phyloP scores from a whole-genome alignment of 306 rosid genomes.

The Acacia crassicarpa region DNA sequence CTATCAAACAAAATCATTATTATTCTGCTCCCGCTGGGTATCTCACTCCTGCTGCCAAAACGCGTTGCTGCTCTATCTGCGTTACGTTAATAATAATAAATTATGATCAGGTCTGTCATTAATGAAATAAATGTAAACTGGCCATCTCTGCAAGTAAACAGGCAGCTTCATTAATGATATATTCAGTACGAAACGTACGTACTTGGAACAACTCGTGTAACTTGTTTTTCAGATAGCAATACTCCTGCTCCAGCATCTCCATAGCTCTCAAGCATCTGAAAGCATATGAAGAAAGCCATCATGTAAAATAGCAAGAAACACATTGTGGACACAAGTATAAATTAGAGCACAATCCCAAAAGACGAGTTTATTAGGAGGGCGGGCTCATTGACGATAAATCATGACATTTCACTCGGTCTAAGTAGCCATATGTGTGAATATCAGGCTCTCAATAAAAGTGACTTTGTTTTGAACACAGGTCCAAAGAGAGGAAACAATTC shows the following conservation, averaged over 20 bases:
- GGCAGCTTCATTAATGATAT: neutral
- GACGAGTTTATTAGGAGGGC: too few species aligned
- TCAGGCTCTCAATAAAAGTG: too few species aligned
- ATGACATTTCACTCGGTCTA: too few species aligned
- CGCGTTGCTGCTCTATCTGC: slow-evolving; percentile 91
- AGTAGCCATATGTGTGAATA: too few species aligned
- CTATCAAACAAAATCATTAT: neutral
- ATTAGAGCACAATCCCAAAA: too few species aligned
- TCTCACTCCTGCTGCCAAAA: slow-evolving; percentile 78
- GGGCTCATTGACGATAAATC: too few species aligned
- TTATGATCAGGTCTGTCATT: neutral
- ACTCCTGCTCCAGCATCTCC: slow-evolving; percentile 82
- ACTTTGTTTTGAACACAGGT: too few species aligned
- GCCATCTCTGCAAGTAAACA: neutral
- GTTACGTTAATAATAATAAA: neutral
- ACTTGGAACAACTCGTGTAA: slow-evolving; percentile 85
- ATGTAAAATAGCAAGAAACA: neutral
- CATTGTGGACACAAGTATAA: too few species aligned
- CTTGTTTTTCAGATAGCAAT: slow-evolving; percentile 89
- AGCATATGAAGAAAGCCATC: slow-evolving; percentile 6
- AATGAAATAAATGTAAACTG: neutral
- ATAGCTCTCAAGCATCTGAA: slow-evolving; percentile 71
- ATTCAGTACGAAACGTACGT: neutral
- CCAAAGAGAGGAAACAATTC: too few species aligned
- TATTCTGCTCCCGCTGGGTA: slow-evolving; percentile 65